phyloP scores from a whole-genome alignment of 352 stramenopile genomes.

The Pythium biforme region DNA sequence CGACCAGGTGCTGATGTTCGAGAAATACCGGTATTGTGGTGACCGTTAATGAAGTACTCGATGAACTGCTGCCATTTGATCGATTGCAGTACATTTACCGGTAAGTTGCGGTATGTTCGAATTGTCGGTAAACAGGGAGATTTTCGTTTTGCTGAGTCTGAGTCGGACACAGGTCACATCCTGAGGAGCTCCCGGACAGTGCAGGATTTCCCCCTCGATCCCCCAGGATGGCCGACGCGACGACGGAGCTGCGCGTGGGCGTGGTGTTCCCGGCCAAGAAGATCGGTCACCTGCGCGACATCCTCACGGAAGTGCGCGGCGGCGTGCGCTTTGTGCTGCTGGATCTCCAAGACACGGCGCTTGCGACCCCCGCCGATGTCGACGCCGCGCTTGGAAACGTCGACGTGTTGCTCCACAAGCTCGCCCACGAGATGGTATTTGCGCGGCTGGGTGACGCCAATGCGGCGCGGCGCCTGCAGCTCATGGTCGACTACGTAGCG shows the following conservation, averaged over 20 bases:
- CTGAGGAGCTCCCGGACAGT: too few species aligned
- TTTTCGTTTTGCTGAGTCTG: too few species aligned
- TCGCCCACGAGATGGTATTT: constrained; percentile 86
- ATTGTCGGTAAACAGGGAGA: too few species aligned
- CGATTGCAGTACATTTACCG: too few species aligned
- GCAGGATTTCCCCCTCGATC: too few species aligned
- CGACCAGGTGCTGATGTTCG: too few species aligned
- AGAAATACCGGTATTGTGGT: not conserved
- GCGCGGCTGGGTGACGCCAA: constrained; percentile 44
- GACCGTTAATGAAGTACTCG: too few species aligned
- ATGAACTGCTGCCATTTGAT: too few species aligned
- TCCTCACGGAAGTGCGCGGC: constrained; percentile 43
- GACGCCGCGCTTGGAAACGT: constrained; percentile 39
- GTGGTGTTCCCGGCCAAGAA: constrained; percentile 85
- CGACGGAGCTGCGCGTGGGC: constrained; percentile 48
- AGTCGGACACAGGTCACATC: not conserved
- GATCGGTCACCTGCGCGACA: constrained; percentile 66
- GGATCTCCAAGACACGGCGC: constrained; percentile 51
- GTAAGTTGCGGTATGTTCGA: too few species aligned
- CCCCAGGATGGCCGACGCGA: too few species aligned
- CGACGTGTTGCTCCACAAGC: constrained; percentile 76
- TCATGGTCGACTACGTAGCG: constrained; percentile 50
- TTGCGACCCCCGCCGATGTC: constrained; percentile 36
- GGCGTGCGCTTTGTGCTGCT: constrained; percentile 75
- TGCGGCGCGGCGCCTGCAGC: constrained; percentile 40